Evolutionary conservation across 306 rosid species (phyloP).

Genomic region (Herpetospermum pedunculosum): DNA sequence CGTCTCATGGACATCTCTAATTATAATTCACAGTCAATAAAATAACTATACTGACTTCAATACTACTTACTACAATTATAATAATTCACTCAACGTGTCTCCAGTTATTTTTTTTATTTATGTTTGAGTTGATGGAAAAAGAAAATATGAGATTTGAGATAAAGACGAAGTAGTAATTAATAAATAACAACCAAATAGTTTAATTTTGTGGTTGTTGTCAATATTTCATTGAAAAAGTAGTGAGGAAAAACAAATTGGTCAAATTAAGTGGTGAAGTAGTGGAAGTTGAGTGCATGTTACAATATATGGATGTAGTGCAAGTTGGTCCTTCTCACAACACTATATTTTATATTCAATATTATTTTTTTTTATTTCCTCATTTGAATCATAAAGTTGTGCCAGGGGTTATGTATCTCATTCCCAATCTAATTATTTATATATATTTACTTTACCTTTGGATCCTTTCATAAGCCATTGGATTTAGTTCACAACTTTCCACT

Average conservation of each 20-base stretch:
- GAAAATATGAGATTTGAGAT: background rate
- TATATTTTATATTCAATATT: background rate
- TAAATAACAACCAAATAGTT: background rate
- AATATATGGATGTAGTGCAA: background rate
- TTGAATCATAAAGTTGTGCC: background rate
- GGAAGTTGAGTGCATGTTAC: background rate
- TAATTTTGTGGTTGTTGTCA: background rate
- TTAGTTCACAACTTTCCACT: background rate
- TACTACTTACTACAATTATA: too few relatives aligned
- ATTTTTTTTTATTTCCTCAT: background rate
- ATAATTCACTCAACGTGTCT: too few relatives aligned
- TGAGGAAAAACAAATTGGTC: background rate
- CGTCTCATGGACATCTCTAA: too few relatives aligned
- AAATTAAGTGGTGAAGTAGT: background rate
- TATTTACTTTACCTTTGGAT: background rate
- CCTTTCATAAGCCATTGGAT: background rate
- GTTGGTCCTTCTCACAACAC: too few relatives aligned
- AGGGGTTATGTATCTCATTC: constrained; percentile 5
- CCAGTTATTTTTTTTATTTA: too few relatives aligned
- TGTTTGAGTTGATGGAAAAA: too few relatives aligned
- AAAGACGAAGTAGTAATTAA: background rate
- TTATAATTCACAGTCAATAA: too few relatives aligned
- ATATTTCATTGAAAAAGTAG: background rate
- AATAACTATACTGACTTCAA: too few relatives aligned
- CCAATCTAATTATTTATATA: background rate